Evolutionary conservation across 2,329 filamentous ascomycete species (phyloP).

Genomic region (Exophiala oligosperma): DNA sequence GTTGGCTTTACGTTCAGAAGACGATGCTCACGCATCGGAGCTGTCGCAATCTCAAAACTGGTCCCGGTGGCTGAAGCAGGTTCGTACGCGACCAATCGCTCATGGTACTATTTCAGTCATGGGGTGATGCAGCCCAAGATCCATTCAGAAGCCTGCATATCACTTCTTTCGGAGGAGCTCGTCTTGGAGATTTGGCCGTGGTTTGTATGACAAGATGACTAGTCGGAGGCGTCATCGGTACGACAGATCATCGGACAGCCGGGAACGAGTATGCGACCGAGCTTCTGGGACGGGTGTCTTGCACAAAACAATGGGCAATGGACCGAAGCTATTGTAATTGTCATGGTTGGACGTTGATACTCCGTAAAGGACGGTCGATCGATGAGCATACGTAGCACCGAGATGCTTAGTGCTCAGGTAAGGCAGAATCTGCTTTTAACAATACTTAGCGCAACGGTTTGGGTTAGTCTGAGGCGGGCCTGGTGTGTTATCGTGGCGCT

Average conservation of each 20-base stretch:
- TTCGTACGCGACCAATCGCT: background rate
- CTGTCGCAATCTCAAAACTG: background rate
- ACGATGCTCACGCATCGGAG: no score
- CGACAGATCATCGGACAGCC: background rate
- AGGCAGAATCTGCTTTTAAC: slow-evolving; percentile 22
- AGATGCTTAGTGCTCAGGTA: slow-evolving; percentile 23
- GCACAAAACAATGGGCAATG: background rate
- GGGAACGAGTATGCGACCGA: background rate
- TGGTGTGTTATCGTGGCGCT: background rate
- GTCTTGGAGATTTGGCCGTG: background rate
- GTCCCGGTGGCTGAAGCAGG: background rate
- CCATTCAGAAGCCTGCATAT: background rate
- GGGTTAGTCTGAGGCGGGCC: slow-evolving; percentile 1
- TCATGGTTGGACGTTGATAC: background rate
- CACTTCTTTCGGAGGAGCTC: background rate
- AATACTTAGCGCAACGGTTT: background rate
- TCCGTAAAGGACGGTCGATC: background rate
- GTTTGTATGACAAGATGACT: background rate
- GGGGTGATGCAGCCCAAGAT: background rate
- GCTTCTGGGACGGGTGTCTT: background rate
- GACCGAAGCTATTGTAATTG: background rate
- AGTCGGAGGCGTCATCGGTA: background rate
- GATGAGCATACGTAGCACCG: background rate
- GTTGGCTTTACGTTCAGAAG: no score
- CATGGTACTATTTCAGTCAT: background rate